phyloP scores from a whole-genome alignment of 805 yeast species.

The Brettanomyces sp. region DNA sequence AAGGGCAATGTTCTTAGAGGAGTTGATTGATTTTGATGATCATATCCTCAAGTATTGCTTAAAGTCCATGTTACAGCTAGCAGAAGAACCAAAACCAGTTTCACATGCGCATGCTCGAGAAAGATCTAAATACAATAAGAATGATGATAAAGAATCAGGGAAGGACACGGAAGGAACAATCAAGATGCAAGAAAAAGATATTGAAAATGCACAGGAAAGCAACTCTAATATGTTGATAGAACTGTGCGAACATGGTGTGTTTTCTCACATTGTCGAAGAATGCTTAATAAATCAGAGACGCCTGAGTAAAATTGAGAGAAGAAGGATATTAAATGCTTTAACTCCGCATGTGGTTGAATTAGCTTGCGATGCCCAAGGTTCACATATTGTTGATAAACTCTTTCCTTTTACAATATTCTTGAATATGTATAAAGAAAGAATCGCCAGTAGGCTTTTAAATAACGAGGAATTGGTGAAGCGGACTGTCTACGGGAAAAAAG shows the following conservation, averaged over 20 bases:
- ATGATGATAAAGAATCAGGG: background rate
- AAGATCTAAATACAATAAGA: background rate
- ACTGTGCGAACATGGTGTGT: conserved; percentile 84
- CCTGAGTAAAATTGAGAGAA: conserved; percentile 37
- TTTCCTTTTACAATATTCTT: conserved; percentile 74
- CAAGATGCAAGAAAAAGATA: background rate
- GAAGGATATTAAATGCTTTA: conserved; percentile 60
- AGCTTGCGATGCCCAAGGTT: conserved; percentile 81
- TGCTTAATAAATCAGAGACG: conserved; percentile 38
- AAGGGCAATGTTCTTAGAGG: conserved; percentile 65
- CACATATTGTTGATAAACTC: conserved; percentile 78
- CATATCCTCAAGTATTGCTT: conserved; percentile 48
- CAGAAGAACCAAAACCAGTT: conserved; percentile 14
- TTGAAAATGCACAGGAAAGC: conserved; percentile 6
- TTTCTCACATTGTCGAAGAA: conserved; percentile 78
- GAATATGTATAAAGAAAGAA: conserved; percentile 77
- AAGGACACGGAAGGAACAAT: conserved; percentile 29
- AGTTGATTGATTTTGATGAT: conserved; percentile 59
- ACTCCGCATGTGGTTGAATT: conserved; percentile 46
- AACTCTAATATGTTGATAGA: conserved; percentile 42
- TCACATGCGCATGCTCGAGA: background rate
- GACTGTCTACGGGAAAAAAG: conserved; percentile 79
- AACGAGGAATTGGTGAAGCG: conserved; percentile 66
- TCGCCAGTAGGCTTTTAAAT: conserved; percentile 57
- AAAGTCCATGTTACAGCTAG: conserved; percentile 50